phyloP scores from a whole-genome alignment of 805 yeast species.

The Nakazawaea laoshanensis region DNA sequence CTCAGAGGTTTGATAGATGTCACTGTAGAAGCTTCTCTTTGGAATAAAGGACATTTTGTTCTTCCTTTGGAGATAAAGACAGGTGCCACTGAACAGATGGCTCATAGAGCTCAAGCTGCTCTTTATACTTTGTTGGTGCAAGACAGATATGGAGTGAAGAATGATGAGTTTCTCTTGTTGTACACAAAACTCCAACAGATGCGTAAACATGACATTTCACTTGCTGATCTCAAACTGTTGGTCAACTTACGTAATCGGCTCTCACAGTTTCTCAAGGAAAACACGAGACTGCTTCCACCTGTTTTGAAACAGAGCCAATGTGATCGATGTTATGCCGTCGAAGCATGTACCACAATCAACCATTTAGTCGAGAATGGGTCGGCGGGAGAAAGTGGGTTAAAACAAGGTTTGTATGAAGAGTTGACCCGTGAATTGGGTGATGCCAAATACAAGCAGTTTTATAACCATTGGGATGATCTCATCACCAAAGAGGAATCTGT shows the following conservation, averaged over 20 bases:
- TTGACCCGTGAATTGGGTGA: constrained; percentile 43
- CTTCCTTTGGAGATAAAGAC: constrained; percentile 89
- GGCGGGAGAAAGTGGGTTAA: constrained; percentile 44
- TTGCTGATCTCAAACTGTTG: constrained; percentile 55
- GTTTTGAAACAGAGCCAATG: constrained; percentile 44
- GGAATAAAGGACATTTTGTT: constrained; percentile 37
- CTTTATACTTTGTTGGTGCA: constrained; percentile 70
- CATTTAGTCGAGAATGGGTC: constrained; percentile 52
- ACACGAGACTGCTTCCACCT: constrained; percentile 43
- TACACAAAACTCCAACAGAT: constrained; percentile 60
- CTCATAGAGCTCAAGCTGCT: constrained; percentile 83
- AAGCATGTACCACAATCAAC: constrained; percentile 58
- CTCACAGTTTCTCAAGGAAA: constrained; percentile 48
- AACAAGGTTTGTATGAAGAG: constrained; percentile 33
- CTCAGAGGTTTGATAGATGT: constrained; percentile 86
- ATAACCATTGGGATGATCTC: constrained; percentile 64
- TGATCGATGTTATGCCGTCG: constrained; percentile 49
- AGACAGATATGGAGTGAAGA: constrained; percentile 70
- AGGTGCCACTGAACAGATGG: constrained; percentile 50
- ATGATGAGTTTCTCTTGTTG: constrained; percentile 57
- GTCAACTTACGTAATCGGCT: constrained; percentile 66
- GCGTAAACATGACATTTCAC: constrained; percentile 41
- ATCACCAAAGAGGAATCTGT: constrained; percentile 69
- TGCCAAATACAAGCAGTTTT: constrained; percentile 41
- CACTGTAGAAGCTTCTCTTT: constrained; percentile 55